These are phyloP conservation scores for Zymoseptoria passerinii DNA, from an alignment of 2,329 filamentous ascomycete species.

Conservation along the genomic window DNA sequence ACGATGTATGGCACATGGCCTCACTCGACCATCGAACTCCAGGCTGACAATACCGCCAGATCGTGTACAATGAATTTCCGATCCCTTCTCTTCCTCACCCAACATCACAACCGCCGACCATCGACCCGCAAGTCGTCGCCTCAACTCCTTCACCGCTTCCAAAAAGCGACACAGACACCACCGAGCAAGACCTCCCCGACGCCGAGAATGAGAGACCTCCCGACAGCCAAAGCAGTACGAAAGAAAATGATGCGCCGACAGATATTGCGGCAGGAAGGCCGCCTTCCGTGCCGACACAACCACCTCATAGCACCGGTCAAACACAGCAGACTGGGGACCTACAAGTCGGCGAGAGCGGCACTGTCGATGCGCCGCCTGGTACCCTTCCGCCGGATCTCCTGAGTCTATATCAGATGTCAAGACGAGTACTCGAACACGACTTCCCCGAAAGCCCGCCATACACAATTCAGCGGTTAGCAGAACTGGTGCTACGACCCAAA, in stretches of 20 bases:
- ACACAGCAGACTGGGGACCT: background rate
- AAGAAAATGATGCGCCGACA: conserved; percentile 54
- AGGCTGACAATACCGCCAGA: conserved; percentile 43
- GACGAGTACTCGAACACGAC: conserved; percentile 32
- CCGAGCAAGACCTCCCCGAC: conserved; percentile 17
- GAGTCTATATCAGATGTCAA: conserved; percentile 39
- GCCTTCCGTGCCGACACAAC: conserved; percentile 17
- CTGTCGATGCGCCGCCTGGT: conserved; percentile 28
- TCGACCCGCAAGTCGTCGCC: conserved; percentile 27
- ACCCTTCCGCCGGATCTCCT: conserved; percentile 57
- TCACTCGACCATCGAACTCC: conserved; percentile 4
- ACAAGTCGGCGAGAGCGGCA: conserved; percentile 23
- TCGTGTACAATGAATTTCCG: conserved; percentile 66
- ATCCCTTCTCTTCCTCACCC: conserved; percentile 51
- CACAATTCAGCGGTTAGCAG: conserved; percentile 83
- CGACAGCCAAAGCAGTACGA: conserved; percentile 50
- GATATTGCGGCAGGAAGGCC: conserved; percentile 30
- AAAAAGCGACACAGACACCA: conserved; percentile 23
- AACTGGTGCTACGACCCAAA: conserved; percentile 70
- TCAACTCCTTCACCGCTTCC: conserved; percentile 28
- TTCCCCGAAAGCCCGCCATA: conserved; percentile 76
- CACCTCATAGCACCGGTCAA: background rate
- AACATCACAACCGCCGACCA: conserved; percentile 35
- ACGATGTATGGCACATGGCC: conserved; percentile 44
- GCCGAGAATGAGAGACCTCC: conserved; percentile 14